These are phyloP conservation scores for Colletotrichum zoysiae DNA, from an alignment of 2,329 filamentous ascomycete species.

Conservation along the genomic window DNA sequence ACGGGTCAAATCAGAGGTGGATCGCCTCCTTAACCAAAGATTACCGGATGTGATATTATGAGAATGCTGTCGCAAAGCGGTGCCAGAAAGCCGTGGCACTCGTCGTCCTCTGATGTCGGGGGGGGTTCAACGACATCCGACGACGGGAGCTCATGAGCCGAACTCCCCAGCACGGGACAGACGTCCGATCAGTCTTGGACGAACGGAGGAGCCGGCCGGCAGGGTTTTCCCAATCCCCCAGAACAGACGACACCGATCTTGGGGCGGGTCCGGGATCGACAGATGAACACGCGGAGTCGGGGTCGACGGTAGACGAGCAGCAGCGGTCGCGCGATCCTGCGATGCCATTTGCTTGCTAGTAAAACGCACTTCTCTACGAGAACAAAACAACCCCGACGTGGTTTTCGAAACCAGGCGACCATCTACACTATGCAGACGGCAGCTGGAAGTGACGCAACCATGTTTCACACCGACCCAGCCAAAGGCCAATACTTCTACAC, in stretches of 20 bases:
- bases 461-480: neutral
- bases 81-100: neutral
- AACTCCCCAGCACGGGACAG: neutral
- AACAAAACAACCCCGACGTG: neutral
- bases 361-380: neutral
- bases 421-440: neutral
- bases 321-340: neutral
- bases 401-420: neutral
- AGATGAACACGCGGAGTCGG: neutral
- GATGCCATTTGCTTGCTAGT: neutral
- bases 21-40: neutral
- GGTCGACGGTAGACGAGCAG: neutral
- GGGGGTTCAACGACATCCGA: neutral
- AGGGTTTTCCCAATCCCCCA: neutral
- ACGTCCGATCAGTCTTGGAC: neutral
- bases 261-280: neutral
- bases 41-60: neutral
- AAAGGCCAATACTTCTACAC: neutral
- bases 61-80: neutral
- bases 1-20: neutral
- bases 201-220: neutral
- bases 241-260: neutral
- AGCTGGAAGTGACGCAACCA: neutral
- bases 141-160: neutral
- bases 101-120: neutral